Base-by-base conservation (phyloP, 1,284 basidiomycete species). In the Leccinum fuscescens region DNA sequence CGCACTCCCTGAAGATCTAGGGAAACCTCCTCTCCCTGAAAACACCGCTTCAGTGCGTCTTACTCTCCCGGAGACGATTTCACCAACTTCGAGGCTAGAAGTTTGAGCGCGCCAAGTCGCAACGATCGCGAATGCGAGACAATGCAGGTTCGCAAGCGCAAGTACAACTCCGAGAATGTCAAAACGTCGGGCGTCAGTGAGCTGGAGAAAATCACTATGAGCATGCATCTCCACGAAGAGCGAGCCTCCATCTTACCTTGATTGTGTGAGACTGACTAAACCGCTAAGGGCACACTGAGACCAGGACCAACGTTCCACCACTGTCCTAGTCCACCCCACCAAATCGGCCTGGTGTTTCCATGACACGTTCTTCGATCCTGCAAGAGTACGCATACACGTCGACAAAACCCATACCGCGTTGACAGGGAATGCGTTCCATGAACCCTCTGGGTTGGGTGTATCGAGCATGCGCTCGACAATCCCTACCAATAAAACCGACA, bases 1-100 rank as follows among this genome's bases (percentile, higher is more conserved):
- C 94, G 82, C 0, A 90, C 88, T 35, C 93, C 90, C 63, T 89
- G 86, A 2, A 92, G 79, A 55, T 92, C 88, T 50, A 94, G 75
- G 1, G 88, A 77, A 0, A 90, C 84, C 60, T 89, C 82, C 70
- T 96, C 93, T 1, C 88, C 87, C 55, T 86, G 82, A 5, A 92
- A 69, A 69, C 89, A 89, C 20, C 83, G 80, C 62, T 83, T 81
- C 58, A 92, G 72, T 1, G 89, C 79, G 33, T 88, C 85, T 27
- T 82, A 78, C 20, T 85, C 79, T 27, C 77, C 78, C 2, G 76
- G 66, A 3, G 77, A 68, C 0, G 74, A 68, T 20, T 76, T 65
- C 3, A 86, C 73, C 6, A 82, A 65, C 4, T 76, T 75, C 5
- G 72, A 75, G n/a, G 77, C 72, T 8, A 92, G 78, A 1, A 92